Conservation (phyloP, 2,329 filamentous ascomycete genomes). For the Colletotrichum shisoi region DNA sequence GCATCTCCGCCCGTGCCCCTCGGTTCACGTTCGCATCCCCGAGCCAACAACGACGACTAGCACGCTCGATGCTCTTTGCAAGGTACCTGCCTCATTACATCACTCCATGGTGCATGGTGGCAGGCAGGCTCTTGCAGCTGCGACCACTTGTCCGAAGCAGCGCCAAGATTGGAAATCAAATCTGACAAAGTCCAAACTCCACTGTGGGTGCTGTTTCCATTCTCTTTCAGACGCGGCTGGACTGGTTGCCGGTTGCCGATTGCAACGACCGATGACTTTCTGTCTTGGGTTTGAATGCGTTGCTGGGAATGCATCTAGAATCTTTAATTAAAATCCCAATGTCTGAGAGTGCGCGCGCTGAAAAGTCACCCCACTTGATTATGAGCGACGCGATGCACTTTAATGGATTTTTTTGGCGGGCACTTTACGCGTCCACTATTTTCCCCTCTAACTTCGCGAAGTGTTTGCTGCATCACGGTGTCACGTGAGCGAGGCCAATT, state of each 20-base stretch:
- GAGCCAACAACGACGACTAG: conserved; percentile 28
- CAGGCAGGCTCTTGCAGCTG: conserved; percentile 15
- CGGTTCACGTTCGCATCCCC: conserved; percentile 38
- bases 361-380: neutral
- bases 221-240: conserved; percentile 9
- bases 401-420: conserved; percentile 24
- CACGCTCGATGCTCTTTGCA: conserved; percentile 7
- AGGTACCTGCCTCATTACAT: neutral
- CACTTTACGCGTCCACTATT: conserved; percentile 30
- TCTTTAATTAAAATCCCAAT: neutral
- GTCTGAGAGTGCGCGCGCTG: conserved; percentile 7
- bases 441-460: neutral
- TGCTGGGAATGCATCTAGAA: neutral
- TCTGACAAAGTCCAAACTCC: conserved; percentile 18
- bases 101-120: neutral
- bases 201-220: conserved; percentile 25
- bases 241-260: conserved; percentile 13
- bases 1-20: conserved; percentile 36
- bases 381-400: conserved; percentile 17
- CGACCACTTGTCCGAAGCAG: conserved; percentile 31
- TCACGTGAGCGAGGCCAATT: conserved; percentile 32
- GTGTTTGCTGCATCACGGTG: conserved; percentile 28
- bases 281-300: neutral
- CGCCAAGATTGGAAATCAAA: conserved; percentile 31
- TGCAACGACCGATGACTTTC: conserved; percentile 23